A percentile compares a stretch with the other conserved stretches of the same genome.
phyloP scores from a whole-genome alignment of 1,284 basidiomycete genomes.

The Fomitopsis betulina region DNA sequence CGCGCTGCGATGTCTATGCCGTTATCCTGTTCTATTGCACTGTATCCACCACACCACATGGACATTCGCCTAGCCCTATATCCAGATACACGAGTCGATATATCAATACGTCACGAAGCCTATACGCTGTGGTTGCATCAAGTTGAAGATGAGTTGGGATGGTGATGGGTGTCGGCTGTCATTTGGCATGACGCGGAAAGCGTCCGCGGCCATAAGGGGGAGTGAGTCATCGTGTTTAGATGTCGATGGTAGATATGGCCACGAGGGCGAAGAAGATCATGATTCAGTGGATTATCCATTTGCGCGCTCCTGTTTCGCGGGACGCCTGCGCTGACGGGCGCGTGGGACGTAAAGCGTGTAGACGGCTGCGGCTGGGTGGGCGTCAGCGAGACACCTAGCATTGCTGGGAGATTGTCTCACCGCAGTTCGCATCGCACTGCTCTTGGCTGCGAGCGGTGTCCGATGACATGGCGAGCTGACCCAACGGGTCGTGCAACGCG shows the following conservation, averaged over 20 bases:
- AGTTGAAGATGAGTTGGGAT: background rate
- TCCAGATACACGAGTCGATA: constrained; percentile 12
- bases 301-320: constrained; percentile 8
- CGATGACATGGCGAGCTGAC: background rate
- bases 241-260: background rate
- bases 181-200: background rate
- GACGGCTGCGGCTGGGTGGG: background rate
- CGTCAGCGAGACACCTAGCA: background rate
- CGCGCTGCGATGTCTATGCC: background rate
- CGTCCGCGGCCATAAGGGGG: background rate
- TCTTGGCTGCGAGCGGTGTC: background rate
- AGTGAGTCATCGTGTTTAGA: constrained; percentile 1
- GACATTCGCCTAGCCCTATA: constrained; percentile 5
- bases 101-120: constrained; percentile 6
- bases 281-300: background rate
- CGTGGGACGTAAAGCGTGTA: background rate
- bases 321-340: constrained; percentile 4
- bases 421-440: background rate
- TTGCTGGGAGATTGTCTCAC: background rate
- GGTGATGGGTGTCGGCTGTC: background rate
- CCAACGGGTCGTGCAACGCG: background rate
- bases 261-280: background rate
- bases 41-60: background rate
- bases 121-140: background rate
- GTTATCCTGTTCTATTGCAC: background rate